Evolutionary conservation across 1,284 basidiomycete species (phyloP).

Genomic region (Ceratobasidium papillatum): DNA sequence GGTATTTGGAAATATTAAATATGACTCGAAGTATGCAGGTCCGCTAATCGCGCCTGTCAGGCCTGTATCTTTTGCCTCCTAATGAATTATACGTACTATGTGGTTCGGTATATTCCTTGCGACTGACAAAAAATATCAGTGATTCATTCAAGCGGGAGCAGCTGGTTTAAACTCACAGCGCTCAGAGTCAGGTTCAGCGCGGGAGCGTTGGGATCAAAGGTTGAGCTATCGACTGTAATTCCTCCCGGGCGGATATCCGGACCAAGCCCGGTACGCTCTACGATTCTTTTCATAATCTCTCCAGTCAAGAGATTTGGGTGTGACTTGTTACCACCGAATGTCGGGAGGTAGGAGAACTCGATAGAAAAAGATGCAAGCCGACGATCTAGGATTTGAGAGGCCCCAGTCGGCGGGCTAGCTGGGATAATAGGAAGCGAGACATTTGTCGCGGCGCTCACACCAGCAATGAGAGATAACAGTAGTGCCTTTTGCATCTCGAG

Average conservation of each 20-base stretch:
- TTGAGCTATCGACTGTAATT: slow-evolving; percentile 54
- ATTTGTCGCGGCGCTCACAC: slow-evolving; percentile 8
- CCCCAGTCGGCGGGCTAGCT: slow-evolving; percentile 21
- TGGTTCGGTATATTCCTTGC: slow-evolving; percentile 52
- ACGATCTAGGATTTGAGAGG: slow-evolving; percentile 51
- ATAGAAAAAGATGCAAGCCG: slow-evolving; percentile 53
- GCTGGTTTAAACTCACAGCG: slow-evolving; percentile 45
- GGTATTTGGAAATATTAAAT: slow-evolving; percentile 50
- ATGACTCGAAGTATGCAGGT: slow-evolving; percentile 51
- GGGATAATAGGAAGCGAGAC: slow-evolving; percentile 25
- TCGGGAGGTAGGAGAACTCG: slow-evolving; percentile 52
- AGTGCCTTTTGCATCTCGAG: slow-evolving; percentile 3
- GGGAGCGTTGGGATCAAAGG: slow-evolving; percentile 49
- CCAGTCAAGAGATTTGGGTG: slow-evolving; percentile 52
- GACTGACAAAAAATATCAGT: slow-evolving; percentile 45
- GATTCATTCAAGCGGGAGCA: not conserved
- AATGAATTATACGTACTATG: slow-evolving; percentile 47
- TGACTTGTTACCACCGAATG: slow-evolving; percentile 52
- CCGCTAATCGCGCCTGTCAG: slow-evolving; percentile 47
- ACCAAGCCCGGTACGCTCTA: slow-evolving; percentile 52
- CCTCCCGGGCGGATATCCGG: slow-evolving; percentile 53
- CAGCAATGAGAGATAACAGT: slow-evolving; percentile 4
- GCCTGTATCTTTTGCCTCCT: too few relatives aligned
- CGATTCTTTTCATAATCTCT: slow-evolving; percentile 51
- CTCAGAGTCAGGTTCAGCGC: slow-evolving; percentile 50